phyloP scores from a whole-genome alignment of 78 protist genomes.

The Anaeramoeba ignava region DNA sequence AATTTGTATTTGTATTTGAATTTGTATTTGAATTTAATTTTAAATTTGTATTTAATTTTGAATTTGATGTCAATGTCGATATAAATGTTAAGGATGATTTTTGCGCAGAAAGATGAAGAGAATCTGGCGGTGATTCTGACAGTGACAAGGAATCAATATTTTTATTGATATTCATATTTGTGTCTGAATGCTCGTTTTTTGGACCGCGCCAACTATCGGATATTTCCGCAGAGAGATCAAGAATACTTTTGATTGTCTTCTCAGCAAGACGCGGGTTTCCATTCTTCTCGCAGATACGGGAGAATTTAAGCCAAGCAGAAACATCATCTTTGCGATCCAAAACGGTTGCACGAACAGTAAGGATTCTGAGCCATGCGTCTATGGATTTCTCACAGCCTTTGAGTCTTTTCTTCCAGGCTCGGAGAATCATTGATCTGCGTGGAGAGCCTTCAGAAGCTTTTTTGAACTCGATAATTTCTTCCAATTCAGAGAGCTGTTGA shows the following conservation, averaged over 20 bases:
- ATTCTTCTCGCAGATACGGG: neutral
- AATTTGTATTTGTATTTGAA: too few relatives aligned
- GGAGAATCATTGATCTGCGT: neutral
- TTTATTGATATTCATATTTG: neutral
- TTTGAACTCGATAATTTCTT: constrained; percentile 2
- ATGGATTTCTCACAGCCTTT: neutral
- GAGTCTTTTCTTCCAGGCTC: constrained; percentile 9
- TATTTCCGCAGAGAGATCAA: too few relatives aligned
- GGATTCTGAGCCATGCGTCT: constrained; percentile 7
- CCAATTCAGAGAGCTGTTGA: constrained; percentile 19
- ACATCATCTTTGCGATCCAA: neutral
- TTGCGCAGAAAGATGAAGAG: neutral
- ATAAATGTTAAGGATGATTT: too few relatives aligned
- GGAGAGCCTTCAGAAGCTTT: neutral
- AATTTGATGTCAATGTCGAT: too few relatives aligned
- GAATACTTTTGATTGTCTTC: neutral
- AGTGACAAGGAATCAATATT: neutral
- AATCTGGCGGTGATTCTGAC: neutral
- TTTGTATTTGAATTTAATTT: too few relatives aligned
- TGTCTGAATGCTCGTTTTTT: too few relatives aligned
- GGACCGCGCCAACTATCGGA: too few relatives aligned
- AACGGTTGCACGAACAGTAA: constrained; percentile 22
- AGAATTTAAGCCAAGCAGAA: constrained; percentile 8
- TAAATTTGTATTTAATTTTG: too few relatives aligned
- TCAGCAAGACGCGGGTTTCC: neutral